Conservation (phyloP, 169 alveolate genomes). For the Plasmodium berghei region DNA sequence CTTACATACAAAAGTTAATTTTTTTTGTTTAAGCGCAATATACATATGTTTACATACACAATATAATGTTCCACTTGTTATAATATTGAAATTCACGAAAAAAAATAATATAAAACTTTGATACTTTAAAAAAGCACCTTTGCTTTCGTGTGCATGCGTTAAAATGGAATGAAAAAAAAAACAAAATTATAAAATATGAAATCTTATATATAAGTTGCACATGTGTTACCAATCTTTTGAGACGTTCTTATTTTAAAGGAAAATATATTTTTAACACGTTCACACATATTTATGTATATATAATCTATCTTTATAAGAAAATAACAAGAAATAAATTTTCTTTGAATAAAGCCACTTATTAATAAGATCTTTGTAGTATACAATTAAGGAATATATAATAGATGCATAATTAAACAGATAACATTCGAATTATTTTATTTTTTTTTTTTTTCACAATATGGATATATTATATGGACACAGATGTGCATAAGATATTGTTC, state of each 20-base stretch:
- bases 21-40: neutral
- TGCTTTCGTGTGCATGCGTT: slow-evolving; percentile 54
- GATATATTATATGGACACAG: slow-evolving; percentile 3
- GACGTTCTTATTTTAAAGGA: slow-evolving; percentile 24
- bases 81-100: neutral
- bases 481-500: slow-evolving; percentile 4
- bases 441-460: neutral
- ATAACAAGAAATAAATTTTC: too few relatives aligned
- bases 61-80: neutral
- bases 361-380: too few relatives aligned
- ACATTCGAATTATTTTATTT: slow-evolving; percentile 1
- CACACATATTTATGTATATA: neutral
- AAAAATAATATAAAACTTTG: slow-evolving; percentile 8
- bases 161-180: slow-evolving; percentile 10
- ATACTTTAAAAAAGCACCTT: slow-evolving; percentile 19
- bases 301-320: neutral
- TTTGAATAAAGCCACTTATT: too few relatives aligned
- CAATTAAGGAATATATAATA: too few relatives aligned
- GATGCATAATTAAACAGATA: neutral
- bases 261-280: neutral
- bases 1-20: slow-evolving; percentile 7
- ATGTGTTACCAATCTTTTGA: slow-evolving; percentile 29
- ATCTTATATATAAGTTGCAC: slow-evolving; percentile 18
- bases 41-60: neutral
- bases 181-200: slow-evolving; percentile 2